Conservation (phyloP, 805 yeast genomes). For the Hanseniaspora osmophila region DNA sequence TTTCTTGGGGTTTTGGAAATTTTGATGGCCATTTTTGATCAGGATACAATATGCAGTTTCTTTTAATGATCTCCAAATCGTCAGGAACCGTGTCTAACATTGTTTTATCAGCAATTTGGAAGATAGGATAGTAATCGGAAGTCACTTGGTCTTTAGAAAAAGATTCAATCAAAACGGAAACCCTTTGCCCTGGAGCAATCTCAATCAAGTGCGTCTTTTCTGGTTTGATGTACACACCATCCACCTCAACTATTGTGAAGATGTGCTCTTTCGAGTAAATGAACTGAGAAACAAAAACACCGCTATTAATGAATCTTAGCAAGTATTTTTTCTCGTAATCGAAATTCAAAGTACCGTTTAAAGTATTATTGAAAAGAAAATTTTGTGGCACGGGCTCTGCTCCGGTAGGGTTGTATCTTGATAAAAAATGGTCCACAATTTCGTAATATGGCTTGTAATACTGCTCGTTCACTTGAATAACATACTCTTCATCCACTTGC, state of each 20-base stretch:
- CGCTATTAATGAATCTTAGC: slow-evolving; percentile 49
- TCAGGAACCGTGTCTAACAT: slow-evolving; percentile 61
- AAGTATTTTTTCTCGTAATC: slow-evolving; percentile 49
- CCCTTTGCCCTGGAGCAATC: slow-evolving; percentile 71
- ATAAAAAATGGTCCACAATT: slow-evolving; percentile 35
- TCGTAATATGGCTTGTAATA: slow-evolving; percentile 42
- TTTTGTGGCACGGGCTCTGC: slow-evolving; percentile 72
- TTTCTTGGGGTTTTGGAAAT: slow-evolving; percentile 17
- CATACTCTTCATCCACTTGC: slow-evolving; percentile 47
- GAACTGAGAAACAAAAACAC: slow-evolving; percentile 63
- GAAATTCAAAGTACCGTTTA: slow-evolving; percentile 40
- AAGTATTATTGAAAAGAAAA: slow-evolving; percentile 49
- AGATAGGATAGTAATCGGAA: slow-evolving; percentile 32
- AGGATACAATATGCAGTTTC: slow-evolving; percentile 40
- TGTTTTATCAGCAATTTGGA: slow-evolving; percentile 45
- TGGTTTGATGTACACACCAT: slow-evolving; percentile 56
- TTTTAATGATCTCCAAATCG: slow-evolving; percentile 39
- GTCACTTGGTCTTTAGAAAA: slow-evolving; percentile 18
- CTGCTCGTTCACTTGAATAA: slow-evolving; percentile 45
- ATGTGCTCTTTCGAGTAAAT: slow-evolving; percentile 55
- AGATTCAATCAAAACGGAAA: slow-evolving; percentile 52
- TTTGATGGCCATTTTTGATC: slow-evolving; percentile 16
- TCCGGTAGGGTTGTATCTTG: slow-evolving; percentile 68
- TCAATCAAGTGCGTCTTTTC: slow-evolving; percentile 40
- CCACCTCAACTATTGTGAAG: slow-evolving; percentile 60